Base-by-base conservation (phyloP, 2,329 filamentous ascomycete genomes). In the Pseudogymnoascus sp. region DNA sequence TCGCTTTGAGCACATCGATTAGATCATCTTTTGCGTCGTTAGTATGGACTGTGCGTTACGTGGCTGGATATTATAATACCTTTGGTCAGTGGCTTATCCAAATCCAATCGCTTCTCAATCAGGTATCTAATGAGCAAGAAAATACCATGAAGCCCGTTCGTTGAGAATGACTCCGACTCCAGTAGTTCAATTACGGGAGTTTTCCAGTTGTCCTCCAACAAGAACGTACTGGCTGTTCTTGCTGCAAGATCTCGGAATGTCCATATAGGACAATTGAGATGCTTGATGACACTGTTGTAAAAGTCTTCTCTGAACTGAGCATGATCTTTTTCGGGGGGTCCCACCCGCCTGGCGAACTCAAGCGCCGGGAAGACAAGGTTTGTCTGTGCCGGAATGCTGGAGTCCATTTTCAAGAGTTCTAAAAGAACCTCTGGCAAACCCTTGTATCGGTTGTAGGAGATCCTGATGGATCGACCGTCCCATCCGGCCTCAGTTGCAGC, bases 221-320 rank as follows among this genome's bases (percentile, higher is more conserved):
- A 74, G 64, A 88, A 84, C 0, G 84, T 85, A 69, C 84, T 86
- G 11, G 90, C 77, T 0, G 90, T 90, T 14, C 88, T 81, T 0
- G 90, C 89, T 0, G 90, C 89, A 72, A 92, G 91, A 68, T 93
- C 90, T 59, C 91, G 81, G 5, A 94, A 84, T 70, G 92, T 89
- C 91, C 91, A 94, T 16, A 91, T 83, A 0, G 82, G 82, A 65
- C 87, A 91, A 9, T 79, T 82, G 3, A 91, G 78, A 62, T 92
- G 86, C 42, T 78, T 79, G 5, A 81, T 73, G 6, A 93, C 84
- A 55, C 83, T 79, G 2, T 73, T 69, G 67, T 83, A 80, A 4
- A 92, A 81, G 55, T 82, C 78, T 1, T 78, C 75, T 1, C 81
- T 77, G 63, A 83, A 75, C 2, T 79, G 72, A 38, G 35, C 38